Percentiles rank a stretch among this genome's conserved stretches.
Conservation (phyloP, 306 rosid genomes). For the Trichosanthes cucumerina region DNA sequence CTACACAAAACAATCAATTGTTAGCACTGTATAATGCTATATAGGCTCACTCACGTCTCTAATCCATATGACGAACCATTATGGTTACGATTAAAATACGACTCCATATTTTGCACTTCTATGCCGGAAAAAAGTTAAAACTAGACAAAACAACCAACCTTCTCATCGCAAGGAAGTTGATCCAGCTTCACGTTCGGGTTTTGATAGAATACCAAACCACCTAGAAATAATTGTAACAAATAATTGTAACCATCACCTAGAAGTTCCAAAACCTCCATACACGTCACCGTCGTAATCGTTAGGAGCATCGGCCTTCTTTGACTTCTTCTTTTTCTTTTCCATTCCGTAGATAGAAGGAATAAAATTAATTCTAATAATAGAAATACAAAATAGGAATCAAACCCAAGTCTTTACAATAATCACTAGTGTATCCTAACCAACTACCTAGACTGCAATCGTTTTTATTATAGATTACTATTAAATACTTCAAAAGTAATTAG, state of each 20-base stretch:
- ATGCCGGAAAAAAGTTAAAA: neutral
- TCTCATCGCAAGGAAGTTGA: conserved; percentile 50
- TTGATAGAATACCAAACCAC: conserved; percentile 51
- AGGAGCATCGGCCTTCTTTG: conserved; percentile 55
- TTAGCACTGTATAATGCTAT: neutral
- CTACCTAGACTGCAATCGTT: too few relatives aligned
- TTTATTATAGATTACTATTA: too few relatives aligned
- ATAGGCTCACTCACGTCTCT: neutral
- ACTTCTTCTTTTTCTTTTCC: too few relatives aligned
- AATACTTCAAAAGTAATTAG: too few relatives aligned
- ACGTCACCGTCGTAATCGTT: conserved; percentile 28
- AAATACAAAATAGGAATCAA: too few relatives aligned
- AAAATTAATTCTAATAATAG: too few relatives aligned
- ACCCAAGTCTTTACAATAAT: too few relatives aligned
- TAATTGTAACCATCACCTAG: conserved; percentile 68
- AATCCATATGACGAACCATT: neutral
- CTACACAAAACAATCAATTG: conserved; percentile 26
- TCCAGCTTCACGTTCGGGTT: conserved; percentile 63
- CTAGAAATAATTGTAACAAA: conserved; percentile 58
- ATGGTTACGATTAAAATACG: neutral
- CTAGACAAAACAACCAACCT: conserved; percentile 36
- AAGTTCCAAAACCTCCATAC: conserved; percentile 1
- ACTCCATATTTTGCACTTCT: neutral
- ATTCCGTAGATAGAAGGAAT: too few relatives aligned
- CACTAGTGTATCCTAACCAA: too few relatives aligned